Evolutionary conservation across 257 asterid species (phyloP).

Genomic region (Haberlea rhodopensis): DNA sequence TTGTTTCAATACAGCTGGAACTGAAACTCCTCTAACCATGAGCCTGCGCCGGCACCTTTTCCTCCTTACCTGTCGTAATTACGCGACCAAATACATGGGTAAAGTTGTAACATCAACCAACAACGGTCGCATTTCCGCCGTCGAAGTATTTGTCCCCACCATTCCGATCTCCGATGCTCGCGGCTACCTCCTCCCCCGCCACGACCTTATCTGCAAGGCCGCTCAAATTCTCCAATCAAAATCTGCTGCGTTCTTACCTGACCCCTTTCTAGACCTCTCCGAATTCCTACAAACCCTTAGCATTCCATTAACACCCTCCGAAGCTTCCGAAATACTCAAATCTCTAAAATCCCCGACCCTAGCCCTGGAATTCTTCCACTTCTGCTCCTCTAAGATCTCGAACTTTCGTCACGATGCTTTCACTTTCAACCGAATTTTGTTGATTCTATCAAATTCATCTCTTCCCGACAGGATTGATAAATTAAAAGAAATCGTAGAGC

Average conservation of each 20-base stretch:
- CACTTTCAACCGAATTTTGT: slow-evolving; percentile 71
- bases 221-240: slow-evolving; percentile 58
- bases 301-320: slow-evolving; percentile 54
- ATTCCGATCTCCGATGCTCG: slow-evolving; percentile 62
- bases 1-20: too few relatives aligned
- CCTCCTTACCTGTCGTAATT: slow-evolving; percentile 45
- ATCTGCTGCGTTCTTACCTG: slow-evolving; percentile 43
- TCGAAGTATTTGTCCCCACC: slow-evolving; percentile 57
- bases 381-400: slow-evolving; percentile 59
- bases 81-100: slow-evolving; percentile 85
- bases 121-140: slow-evolving; percentile 64
- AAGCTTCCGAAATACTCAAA: slow-evolving; percentile 79
- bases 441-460: slow-evolving; percentile 54
- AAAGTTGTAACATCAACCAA: slow-evolving; percentile 48
- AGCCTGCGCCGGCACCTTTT: slow-evolving; percentile 26
- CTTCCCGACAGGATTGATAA: slow-evolving; percentile 46
- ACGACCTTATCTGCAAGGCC: slow-evolving; percentile 72
- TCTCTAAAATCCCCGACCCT: slow-evolving; percentile 61
- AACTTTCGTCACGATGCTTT: slow-evolving; percentile 73
- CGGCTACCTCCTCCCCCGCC: slow-evolving; percentile 93
- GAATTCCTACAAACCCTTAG: slow-evolving; percentile 49
- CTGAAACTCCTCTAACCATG: too few relatives aligned
- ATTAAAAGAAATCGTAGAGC: slow-evolving; percentile 36
- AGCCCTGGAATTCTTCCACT: slow-evolving; percentile 70
- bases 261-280: slow-evolving; percentile 64